Percentiles rank a stretch among this genome's conserved stretches.
Conservation (phyloP, 2,329 filamentous ascomycete genomes). For the Colletotrichum filicis region DNA sequence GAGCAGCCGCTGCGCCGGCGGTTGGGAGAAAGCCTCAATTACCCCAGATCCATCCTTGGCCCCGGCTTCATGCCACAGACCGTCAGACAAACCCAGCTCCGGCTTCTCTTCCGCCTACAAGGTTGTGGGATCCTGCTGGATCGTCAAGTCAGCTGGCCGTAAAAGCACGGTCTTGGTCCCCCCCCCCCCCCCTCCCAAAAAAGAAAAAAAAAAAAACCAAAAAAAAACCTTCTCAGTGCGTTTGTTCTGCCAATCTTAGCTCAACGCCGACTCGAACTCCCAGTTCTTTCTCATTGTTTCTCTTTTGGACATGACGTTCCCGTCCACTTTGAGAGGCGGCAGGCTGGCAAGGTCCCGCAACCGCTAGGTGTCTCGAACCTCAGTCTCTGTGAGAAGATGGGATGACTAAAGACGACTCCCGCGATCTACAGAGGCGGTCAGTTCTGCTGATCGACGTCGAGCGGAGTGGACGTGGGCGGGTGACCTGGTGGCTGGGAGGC, state of each 20-base stretch:
- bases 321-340: neutral
- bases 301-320: neutral
- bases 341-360: no score
- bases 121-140: neutral
- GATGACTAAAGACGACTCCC: neutral
- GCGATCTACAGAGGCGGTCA: constrained; percentile 21
- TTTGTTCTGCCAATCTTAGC: neutral
- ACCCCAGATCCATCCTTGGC: constrained; percentile 23
- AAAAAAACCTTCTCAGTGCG: neutral
- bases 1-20: constrained; percentile 7
- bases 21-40: neutral
- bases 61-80: constrained; percentile 12
- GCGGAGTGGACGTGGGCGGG: neutral
- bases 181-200: neutral
- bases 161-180: neutral
- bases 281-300: no score
- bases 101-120: neutral
- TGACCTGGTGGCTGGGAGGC: neutral
- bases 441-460: constrained; percentile 8
- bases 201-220: no score
- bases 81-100: neutral
- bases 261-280: neutral
- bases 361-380: neutral
- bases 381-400: neutral
- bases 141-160: constrained; percentile 6